Percentiles rank a stretch among this genome's conserved stretches.
These are phyloP conservation scores for Fusarium camptoceras DNA, from an alignment of 2,329 filamentous ascomycete genomes.

Conservation along the genomic window DNA sequence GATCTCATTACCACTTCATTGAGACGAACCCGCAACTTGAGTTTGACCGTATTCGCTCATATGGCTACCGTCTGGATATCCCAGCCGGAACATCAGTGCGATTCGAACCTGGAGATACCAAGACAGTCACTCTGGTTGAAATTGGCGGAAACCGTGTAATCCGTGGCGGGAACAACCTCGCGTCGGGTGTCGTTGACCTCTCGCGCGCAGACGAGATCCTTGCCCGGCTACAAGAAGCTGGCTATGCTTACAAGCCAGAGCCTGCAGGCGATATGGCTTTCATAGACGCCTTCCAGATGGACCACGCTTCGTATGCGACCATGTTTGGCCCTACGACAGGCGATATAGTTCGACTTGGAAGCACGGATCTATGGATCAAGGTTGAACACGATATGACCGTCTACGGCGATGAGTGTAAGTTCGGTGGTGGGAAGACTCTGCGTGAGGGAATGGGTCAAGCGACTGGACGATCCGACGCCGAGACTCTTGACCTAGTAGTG, in stretches of 20 bases:
- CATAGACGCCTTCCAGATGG: conserved; percentile 76
- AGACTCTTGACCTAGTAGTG: conserved; percentile 85
- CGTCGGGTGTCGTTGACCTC: conserved; percentile 76
- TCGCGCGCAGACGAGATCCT: conserved; percentile 74
- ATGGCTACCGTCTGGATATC: conserved; percentile 90
- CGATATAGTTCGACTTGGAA: conserved; percentile 83
- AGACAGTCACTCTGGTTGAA: conserved; percentile 89
- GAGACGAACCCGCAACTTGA: conserved; percentile 92
- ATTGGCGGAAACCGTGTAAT: conserved; percentile 86
- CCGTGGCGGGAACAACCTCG: conserved; percentile 84
- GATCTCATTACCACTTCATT: conserved; percentile 96
- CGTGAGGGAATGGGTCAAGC: conserved; percentile 97
- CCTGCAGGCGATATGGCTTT: conserved; percentile 65
- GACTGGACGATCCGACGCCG: conserved; percentile 76
- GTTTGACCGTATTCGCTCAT: conserved; percentile 85
- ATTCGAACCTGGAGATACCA: conserved; percentile 93
- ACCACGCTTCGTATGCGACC: conserved; percentile 79
- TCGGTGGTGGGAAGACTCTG: conserved; percentile 93
- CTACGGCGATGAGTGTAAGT: conserved; percentile 95
- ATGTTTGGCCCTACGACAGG: conserved; percentile 97
- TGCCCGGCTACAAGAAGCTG: conserved; percentile 72
- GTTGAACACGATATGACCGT: conserved; percentile 87
- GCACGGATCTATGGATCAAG: conserved; percentile 89
- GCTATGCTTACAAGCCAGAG: conserved; percentile 82
- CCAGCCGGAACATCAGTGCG: conserved; percentile 90